Evolutionary conservation across 192 early-diverging fungal species (phyloP).

Genomic region (Backusella westeae): DNA sequence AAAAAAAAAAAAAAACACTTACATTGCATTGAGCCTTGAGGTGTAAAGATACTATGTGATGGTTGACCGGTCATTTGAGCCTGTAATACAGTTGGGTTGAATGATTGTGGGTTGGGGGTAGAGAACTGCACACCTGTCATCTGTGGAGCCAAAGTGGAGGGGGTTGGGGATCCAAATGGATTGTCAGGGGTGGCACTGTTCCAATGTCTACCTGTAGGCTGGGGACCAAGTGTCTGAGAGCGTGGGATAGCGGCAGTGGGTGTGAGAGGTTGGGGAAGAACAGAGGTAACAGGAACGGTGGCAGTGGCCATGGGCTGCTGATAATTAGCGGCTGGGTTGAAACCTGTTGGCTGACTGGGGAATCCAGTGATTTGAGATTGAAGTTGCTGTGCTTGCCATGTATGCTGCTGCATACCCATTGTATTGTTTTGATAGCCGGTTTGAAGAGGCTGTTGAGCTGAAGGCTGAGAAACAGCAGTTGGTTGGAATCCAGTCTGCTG

Average conservation of each 20-base stretch:
- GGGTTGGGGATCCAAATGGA: conserved; percentile 35
- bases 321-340: neutral
- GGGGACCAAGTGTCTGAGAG: conserved; percentile 28
- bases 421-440: conserved; percentile 11
- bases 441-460: neutral
- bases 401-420: conserved; percentile 11
- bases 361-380: conserved; percentile 31
- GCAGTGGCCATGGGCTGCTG: conserved; percentile 12
- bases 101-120: conserved; percentile 21
- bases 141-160: conserved; percentile 15
- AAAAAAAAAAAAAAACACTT: neutral
- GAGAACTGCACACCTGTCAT: conserved; percentile 33
- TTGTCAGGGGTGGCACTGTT: conserved; percentile 37
- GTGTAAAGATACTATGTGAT: conserved; percentile 24
- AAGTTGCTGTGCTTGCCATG: conserved; percentile 28
- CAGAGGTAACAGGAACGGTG: conserved; percentile 16
- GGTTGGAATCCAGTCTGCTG: conserved; percentile 8
- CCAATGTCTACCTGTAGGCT: conserved; percentile 45
- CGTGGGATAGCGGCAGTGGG: conserved; percentile 20
- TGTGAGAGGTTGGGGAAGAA: conserved; percentile 24
- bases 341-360: neutral
- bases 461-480: neutral
- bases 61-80: neutral
- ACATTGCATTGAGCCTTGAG: conserved; percentile 32
- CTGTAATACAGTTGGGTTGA: conserved; percentile 18